These are phyloP conservation scores for Cetraspora pellucida DNA, from an alignment of 192 early-diverging fungal genomes.

Conservation along the genomic window DNA sequence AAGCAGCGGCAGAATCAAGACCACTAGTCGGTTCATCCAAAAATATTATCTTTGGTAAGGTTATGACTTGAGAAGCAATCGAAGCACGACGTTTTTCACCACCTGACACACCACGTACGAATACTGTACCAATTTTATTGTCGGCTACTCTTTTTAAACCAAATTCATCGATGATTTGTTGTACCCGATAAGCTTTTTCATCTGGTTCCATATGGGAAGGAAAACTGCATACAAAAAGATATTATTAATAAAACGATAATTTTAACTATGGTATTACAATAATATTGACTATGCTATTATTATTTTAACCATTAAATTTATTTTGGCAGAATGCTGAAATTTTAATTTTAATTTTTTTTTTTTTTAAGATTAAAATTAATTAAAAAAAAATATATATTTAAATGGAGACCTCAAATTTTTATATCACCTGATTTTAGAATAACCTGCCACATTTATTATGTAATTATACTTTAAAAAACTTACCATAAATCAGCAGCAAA, in stretches of 20 bases:
- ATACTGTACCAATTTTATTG: constrained; percentile 58
- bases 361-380: too few species aligned
- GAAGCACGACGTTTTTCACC: constrained; percentile 69
- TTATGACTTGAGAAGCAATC: constrained; percentile 62
- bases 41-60: constrained; percentile 71
- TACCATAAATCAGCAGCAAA: constrained; percentile 81
- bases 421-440: too few species aligned
- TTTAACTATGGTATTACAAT: too few species aligned
- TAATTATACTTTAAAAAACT: background rate
- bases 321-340: background rate
- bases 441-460: too few species aligned
- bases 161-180: constrained; percentile 61
- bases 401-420: too few species aligned
- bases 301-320: background rate
- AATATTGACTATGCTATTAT: background rate
- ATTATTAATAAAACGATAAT: constrained; percentile 70
- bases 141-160: constrained; percentile 57
- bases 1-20: constrained; percentile 69
- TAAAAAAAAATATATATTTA: too few species aligned
- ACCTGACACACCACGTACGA: constrained; percentile 65
- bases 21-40: constrained; percentile 87
- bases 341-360: too few species aligned
- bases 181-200: constrained; percentile 52
- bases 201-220: constrained; percentile 55
- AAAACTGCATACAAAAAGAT: constrained; percentile 46